Percentiles rank a stretch among this genome's conserved stretches.
Conservation (phyloP, 208 protist species). For the Jaenimonas drosophilae region DNA sequence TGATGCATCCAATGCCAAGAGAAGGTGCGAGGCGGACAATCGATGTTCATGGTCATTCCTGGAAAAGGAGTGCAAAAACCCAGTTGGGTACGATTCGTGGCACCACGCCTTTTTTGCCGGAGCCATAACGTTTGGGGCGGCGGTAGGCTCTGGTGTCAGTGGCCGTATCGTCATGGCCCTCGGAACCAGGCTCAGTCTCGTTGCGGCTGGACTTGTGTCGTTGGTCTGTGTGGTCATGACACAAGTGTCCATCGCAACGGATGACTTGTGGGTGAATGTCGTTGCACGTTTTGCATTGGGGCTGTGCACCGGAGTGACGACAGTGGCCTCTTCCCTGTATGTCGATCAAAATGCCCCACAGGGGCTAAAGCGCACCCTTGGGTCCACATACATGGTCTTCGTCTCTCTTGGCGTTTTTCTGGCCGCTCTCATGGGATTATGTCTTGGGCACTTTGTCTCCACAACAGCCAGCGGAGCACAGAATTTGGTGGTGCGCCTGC, state of each 20-base stretch:
- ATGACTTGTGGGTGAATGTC: conserved; percentile 8
- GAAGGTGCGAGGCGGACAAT: conserved; percentile 1
- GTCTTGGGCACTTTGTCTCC: background rate
- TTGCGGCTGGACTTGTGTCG: conserved; percentile 6
- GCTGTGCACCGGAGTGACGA: conserved; percentile 8
- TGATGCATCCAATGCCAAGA: conserved; percentile 1
- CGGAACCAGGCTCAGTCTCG: conserved; percentile 9
- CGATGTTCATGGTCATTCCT: conserved; percentile 6
- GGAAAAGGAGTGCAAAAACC: conserved; percentile 5
- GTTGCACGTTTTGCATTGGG: conserved; percentile 17
- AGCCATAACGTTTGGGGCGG: conserved; percentile 15
- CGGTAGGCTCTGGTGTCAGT: conserved; percentile 12
- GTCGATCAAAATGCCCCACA: conserved; percentile 13
- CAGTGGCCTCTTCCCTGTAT: conserved; percentile 16
- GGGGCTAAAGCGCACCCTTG: conserved; percentile 3
- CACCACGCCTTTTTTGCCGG: conserved; percentile 15
- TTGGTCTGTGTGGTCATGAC: conserved; percentile 5
- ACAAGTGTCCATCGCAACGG: background rate
- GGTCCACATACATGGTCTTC: conserved; percentile 14
- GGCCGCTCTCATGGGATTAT: conserved; percentile 13
- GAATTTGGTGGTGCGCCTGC: conserved; percentile 1
- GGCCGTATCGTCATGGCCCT: conserved; percentile 1
- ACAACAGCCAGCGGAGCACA: too few species aligned
- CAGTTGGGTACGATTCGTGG: conserved; percentile 6
- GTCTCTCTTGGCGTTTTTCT: conserved; percentile 18